phyloP scores from a whole-genome alignment of 768 basidiomycete genomes.

The Tricholoma flavovirens region DNA sequence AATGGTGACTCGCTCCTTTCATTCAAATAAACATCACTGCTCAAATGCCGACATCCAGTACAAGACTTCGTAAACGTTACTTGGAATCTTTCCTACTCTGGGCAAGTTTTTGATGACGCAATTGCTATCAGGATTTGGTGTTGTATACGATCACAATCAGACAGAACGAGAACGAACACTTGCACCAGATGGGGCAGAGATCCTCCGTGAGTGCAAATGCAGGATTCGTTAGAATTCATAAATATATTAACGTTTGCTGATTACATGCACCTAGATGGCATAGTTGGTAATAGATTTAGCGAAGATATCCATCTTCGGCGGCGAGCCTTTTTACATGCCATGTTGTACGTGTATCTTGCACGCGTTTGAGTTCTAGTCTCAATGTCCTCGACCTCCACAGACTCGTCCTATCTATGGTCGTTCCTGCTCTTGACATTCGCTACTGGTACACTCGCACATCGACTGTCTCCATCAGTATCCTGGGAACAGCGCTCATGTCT shows the following conservation, averaged over 20 bases:
- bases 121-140: not conserved
- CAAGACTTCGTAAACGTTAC: conserved; percentile 24
- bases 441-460: conserved; percentile 32
- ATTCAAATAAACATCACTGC: not conserved
- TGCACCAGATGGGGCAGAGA: conserved; percentile 20
- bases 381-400: conserved; percentile 5
- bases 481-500: conserved; percentile 18
- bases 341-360: conserved; percentile 16
- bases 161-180: conserved; percentile 17
- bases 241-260: not conserved
- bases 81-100: conserved; percentile 29
- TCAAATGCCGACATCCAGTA: not conserved
- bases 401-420: conserved; percentile 2
- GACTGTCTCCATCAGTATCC: conserved; percentile 26
- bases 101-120: conserved; percentile 18
- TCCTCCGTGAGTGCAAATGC: conserved; percentile 17
- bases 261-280: conserved; percentile 15
- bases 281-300: conserved; percentile 22
- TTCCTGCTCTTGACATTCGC: conserved; percentile 13
- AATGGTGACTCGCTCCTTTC: not conserved
- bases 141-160: conserved; percentile 13
- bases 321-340: conserved; percentile 8
- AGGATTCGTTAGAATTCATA: not conserved
- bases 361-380: not conserved
- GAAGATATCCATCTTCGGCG: conserved; percentile 27